Percentiles rank a stretch among this genome's conserved stretches.
Evolutionary conservation across 2,329 filamentous ascomycete genomes (phyloP).

Genomic region (Hortaea sp.): DNA sequence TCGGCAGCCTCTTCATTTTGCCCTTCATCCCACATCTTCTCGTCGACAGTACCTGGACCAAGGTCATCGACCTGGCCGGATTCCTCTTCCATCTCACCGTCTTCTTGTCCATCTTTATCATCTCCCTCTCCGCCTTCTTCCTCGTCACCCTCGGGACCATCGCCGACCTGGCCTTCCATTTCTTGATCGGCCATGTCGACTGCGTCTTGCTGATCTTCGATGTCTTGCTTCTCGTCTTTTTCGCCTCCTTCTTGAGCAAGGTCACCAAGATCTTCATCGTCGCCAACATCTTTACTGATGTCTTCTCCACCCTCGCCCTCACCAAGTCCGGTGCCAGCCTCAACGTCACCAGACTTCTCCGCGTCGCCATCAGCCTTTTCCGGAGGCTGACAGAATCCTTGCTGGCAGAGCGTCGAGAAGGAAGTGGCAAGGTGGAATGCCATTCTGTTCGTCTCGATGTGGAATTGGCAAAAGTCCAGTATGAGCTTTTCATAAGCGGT

Average conservation of each 20-base stretch:
- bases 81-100: slow-evolving; percentile 62
- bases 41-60: slow-evolving; percentile 81
- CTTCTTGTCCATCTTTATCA: slow-evolving; percentile 47
- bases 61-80: slow-evolving; percentile 83
- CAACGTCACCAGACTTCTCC: slow-evolving; percentile 58
- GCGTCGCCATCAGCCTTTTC: slow-evolving; percentile 51
- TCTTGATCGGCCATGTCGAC: slow-evolving; percentile 92
- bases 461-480: not conserved
- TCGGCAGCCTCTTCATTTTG: slow-evolving; percentile 74
- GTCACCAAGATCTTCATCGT: slow-evolving; percentile 87
- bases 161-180: slow-evolving; percentile 73
- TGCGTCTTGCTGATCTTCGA: slow-evolving; percentile 72
- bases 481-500: not conserved
- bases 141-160: slow-evolving; percentile 56
- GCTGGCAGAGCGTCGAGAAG: slow-evolving; percentile 67
- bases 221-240: slow-evolving; percentile 48
- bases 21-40: slow-evolving; percentile 95
- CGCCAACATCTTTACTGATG: slow-evolving; percentile 91
- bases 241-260: slow-evolving; percentile 64
- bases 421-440: slow-evolving; percentile 51
- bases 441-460: slow-evolving; percentile 1
- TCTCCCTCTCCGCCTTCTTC: slow-evolving; percentile 40
- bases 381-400: slow-evolving; percentile 85
- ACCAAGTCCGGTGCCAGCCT: slow-evolving; percentile 85
- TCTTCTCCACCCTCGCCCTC: slow-evolving; percentile 94